Evolutionary conservation across 2,329 filamentous ascomycete genomes (phyloP).

Genomic region (Hymenoscyphus albidus): DNA sequence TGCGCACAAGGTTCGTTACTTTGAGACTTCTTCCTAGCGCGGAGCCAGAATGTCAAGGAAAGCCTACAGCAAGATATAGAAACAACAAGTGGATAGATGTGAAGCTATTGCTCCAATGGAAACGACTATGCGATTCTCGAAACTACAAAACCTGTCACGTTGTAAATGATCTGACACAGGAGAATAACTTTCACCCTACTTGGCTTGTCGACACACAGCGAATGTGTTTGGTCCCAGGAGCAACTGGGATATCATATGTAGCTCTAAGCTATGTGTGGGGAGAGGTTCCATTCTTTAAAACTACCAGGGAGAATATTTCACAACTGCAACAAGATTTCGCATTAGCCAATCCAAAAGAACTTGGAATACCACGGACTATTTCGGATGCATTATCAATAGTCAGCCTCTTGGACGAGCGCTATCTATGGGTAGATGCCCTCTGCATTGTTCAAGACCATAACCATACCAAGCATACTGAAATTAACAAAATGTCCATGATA

Average conservation of each 20-base stretch:
- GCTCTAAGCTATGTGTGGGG: not conserved
- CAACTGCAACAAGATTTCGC: not conserved
- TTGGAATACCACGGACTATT: not conserved
- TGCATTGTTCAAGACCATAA: conserved; percentile 2
- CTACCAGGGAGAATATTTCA: not conserved
- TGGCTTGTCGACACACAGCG: not conserved
- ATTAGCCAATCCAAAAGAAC: not conserved
- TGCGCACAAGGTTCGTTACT: too few relatives aligned
- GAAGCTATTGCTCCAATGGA: too few relatives aligned
- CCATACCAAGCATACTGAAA: not conserved
- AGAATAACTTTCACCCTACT: not conserved
- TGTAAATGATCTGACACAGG: not conserved
- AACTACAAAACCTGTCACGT: too few relatives aligned
- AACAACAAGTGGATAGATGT: too few relatives aligned
- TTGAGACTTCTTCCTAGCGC: too few relatives aligned
- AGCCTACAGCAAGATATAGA: too few relatives aligned
- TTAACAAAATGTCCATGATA: not conserved
- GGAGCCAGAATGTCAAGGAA: too few relatives aligned
- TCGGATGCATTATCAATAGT: not conserved
- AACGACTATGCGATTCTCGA: too few relatives aligned
- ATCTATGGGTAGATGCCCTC: not conserved
- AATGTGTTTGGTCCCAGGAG: not conserved
- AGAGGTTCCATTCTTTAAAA: not conserved
- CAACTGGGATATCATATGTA: not conserved
- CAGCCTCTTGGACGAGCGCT: not conserved